These are phyloP conservation scores for Albizia julibrissin DNA, from an alignment of 306 rosid species.

Conservation along the genomic window DNA sequence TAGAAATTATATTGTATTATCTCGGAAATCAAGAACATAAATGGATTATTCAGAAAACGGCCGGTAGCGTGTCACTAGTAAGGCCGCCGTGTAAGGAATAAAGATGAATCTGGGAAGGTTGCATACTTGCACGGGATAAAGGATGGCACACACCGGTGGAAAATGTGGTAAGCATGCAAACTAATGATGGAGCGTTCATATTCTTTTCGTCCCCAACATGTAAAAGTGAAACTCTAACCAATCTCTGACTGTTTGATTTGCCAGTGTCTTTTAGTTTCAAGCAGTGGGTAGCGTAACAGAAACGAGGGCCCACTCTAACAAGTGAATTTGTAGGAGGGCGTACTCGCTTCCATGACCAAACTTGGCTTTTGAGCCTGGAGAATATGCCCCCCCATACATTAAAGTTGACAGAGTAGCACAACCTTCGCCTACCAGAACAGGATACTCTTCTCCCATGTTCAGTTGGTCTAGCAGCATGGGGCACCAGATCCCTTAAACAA, in stretches of 20 bases:
- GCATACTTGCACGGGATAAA: neutral
- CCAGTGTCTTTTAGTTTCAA: neutral
- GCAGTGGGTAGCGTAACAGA: neutral
- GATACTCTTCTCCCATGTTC: neutral
- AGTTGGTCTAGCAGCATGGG: no score
- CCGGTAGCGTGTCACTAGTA: neutral
- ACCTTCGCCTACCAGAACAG: neutral
- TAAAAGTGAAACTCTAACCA: conserved; percentile 23
- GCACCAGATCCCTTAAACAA: no score
- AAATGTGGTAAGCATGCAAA: neutral
- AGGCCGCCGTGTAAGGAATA: neutral
- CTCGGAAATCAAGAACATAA: no score
- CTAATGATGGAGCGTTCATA: conserved; percentile 14
- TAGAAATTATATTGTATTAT: no score
- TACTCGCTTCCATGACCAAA: conserved; percentile 12
- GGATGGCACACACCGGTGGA: neutral
- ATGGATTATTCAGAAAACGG: no score
- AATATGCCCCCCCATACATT: neutral
- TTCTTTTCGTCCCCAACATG: conserved; percentile 40
- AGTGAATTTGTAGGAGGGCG: conserved; percentile 1
- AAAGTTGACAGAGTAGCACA: neutral
- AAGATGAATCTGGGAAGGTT: neutral
- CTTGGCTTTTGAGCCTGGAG: neutral
- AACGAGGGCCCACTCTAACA: conserved; percentile 10
- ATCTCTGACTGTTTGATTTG: neutral